Evolutionary conservation across 1,284 basidiomycete species (phyloP), one percentile per base, ranked within the genome.

Genomic region (Polyporus tsugae): DNA sequence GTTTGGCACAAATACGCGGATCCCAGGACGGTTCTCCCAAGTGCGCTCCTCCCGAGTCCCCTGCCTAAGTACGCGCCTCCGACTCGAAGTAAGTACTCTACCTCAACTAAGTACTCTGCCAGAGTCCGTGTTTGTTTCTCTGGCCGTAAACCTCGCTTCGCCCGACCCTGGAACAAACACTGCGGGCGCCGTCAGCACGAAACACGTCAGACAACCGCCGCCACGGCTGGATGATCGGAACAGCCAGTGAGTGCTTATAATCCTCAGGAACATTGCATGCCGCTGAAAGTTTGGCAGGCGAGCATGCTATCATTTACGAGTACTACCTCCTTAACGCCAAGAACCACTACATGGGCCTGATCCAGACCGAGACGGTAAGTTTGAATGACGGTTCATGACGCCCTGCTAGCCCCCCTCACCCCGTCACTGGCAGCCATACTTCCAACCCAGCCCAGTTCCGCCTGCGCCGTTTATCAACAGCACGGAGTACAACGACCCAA

Each of bases 211-310:
- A n/a, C n/a, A n/a, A n/a, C n/a, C n/a, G n/a, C n/a, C n/a, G n/a
- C n/a, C n/a, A n/a, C n/a, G n/a, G n/a, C n/a, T 93, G 91, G 91
- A 76, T 93, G 82, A 85, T 92, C 71, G 91, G 91, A 52, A 92
- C 91, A 38, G 71, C 73, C 2, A 72, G 72, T 75, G 44, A 68
- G 71, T 68, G 36, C 6, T 29, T 49, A 39, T 53, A 9, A 13
- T 52, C 11, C 9, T 25, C 58, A 29, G 13, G n/a, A 4, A 60
- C 42, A 15, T 25, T 13, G 22, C 49, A 17, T 7, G 25, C 49
- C 44, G n/a, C 38, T 60, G 38, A 60, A 7, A 38, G 58, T 29
- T 60, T 17, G 58, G 36, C 74, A 86, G 83, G 84, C 69, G 91
- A 92, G 74, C 91, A 93, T 74, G 89, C 90, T 70, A 82, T 83